Evolutionary conservation across 768 basidiomycete species (phyloP).

Genomic region (Atractiella rhizophila): DNA sequence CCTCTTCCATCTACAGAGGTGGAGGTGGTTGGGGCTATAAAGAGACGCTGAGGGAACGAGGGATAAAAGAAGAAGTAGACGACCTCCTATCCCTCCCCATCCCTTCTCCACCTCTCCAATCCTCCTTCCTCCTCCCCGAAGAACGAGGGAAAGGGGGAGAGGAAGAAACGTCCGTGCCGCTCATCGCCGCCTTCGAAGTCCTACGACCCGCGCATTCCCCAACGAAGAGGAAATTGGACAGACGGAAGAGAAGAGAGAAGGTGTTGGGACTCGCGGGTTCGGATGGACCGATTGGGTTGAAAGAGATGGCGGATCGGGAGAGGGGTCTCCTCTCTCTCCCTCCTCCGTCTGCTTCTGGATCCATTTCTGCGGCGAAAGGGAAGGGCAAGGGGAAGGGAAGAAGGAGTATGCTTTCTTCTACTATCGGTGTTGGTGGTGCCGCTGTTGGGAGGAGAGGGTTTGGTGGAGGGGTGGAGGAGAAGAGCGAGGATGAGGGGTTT

Average conservation of each 20-base stretch:
- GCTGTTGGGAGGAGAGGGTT: too few species aligned
- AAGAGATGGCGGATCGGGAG: neutral
- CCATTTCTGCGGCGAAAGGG: neutral
- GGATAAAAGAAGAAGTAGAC: constrained; percentile 14
- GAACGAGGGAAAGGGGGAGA: too few species aligned
- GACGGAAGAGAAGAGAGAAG: neutral
- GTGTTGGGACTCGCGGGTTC: neutral
- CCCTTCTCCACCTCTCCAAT: constrained; percentile 4
- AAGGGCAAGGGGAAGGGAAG: constrained; percentile 17
- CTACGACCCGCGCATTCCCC: constrained; percentile 74
- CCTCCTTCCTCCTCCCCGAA: neutral
- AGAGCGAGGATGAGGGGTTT: too few species aligned
- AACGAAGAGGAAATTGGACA: constrained; percentile 37
- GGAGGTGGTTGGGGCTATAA: too few species aligned
- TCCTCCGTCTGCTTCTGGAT: neutral
- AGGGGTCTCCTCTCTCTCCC: neutral
- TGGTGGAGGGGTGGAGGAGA: too few species aligned
- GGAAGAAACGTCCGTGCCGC: too few species aligned
- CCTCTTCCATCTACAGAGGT: too few species aligned
- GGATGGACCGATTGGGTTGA: neutral
- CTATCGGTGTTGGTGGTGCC: neutral
- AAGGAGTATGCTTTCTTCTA: constrained; percentile 15
- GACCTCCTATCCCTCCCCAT: constrained; percentile 11
- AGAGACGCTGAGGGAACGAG: too few species aligned
- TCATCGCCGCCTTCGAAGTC: constrained; percentile 76